Conservation (phyloP, 305 asterid genomes). For the Fraxinus baroniana region DNA sequence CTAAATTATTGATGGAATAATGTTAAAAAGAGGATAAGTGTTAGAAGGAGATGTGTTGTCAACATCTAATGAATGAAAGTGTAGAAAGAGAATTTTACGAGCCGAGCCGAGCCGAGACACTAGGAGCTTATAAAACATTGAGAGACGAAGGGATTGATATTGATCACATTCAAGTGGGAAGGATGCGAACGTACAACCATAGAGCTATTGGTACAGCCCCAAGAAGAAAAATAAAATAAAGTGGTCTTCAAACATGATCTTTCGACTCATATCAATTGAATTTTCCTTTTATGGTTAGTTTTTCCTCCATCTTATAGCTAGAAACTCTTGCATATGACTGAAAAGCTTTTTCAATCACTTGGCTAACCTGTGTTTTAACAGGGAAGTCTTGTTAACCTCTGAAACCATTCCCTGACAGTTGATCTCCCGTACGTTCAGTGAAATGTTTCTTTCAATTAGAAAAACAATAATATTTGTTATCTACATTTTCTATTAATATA, state of each 20-base stretch:
- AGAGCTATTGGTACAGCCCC: background rate
- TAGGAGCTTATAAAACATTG: background rate
- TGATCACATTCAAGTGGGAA: background rate
- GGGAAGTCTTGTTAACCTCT: background rate
- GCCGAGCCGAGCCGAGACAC: background rate
- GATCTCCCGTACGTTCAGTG: background rate
- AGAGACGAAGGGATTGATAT: too few species aligned
- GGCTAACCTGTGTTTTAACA: background rate
- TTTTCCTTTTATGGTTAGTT: background rate
- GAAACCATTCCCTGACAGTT: background rate
- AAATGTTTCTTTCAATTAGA: background rate
- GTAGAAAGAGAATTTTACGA: background rate
- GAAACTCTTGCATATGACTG: background rate
- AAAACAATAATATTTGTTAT: background rate
- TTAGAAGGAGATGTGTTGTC: background rate
- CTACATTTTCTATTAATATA: background rate
- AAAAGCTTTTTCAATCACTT: background rate
- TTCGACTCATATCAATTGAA: too few species aligned
- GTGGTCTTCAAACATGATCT: too few species aligned
- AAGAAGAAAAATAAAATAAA: too few species aligned
- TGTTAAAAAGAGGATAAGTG: background rate
- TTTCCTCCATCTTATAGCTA: background rate
- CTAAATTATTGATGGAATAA: background rate
- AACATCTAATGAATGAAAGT: background rate
- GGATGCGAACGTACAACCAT: background rate